These are phyloP conservation scores for Penicillium crystallinum DNA, from an alignment of 495 filamentous ascomycete species.

Conservation along the genomic window DNA sequence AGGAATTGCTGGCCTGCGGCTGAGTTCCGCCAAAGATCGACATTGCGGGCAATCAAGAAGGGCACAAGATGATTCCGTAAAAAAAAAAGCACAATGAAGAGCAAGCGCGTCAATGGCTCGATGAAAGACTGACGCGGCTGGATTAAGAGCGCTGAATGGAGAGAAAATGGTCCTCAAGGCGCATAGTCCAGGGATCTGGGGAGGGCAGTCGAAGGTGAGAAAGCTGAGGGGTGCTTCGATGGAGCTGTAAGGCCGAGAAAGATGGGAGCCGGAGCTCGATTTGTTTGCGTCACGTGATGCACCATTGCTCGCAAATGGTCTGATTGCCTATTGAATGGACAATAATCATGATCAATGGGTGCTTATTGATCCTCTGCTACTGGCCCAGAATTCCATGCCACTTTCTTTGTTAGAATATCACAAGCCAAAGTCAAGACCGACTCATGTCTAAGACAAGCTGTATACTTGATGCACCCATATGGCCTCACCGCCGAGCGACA, in stretches of 20 bases:
- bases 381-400: neutral
- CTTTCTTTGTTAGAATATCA: neutral
- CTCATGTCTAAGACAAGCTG: neutral
- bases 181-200: constrained; percentile 9
- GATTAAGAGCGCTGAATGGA: neutral
- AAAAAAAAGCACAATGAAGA: constrained; percentile 17
- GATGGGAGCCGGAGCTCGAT: constrained; percentile 22
- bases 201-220: constrained; percentile 8
- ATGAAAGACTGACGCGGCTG: neutral
- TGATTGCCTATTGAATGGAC: neutral
- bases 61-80: constrained; percentile 10
- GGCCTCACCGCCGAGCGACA: neutral
- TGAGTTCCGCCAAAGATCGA: constrained; percentile 38
- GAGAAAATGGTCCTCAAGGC: neutral
- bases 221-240: constrained; percentile 18
- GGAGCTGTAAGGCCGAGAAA: constrained; percentile 20
- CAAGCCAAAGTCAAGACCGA: neutral
- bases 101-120: neutral
- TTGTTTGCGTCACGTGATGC: constrained; percentile 30
- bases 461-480: neutral
- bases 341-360: neutral
- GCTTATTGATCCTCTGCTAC: accelerated
- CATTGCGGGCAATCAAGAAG: constrained; percentile 23
- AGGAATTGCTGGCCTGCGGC: constrained; percentile 23
- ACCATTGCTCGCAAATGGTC: neutral